Evolutionary conservation across 495 filamentous ascomycete genomes (phyloP).

Genomic region (Penicillium argentinense): DNA sequence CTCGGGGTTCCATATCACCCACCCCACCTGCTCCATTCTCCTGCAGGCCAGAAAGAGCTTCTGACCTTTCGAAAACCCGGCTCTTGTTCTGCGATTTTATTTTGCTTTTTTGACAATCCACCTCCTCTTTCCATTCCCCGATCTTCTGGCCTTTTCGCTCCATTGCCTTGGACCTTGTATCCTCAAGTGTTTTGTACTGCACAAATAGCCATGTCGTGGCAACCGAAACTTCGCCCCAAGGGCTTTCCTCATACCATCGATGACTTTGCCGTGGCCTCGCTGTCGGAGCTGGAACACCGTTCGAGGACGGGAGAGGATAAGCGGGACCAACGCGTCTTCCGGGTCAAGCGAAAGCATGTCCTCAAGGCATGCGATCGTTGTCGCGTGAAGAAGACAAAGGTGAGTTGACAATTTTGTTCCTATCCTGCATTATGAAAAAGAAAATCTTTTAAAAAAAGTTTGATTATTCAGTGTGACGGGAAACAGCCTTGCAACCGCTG

Average conservation of each 20-base stretch:
- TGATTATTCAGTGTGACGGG: conserved; percentile 46
- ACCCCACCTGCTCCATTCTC: conserved; percentile 24
- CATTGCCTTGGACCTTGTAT: too few relatives aligned
- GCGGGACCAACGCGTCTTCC: conserved; percentile 45
- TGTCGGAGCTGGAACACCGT: conserved; percentile 36
- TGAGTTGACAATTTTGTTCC: conserved; percentile 16
- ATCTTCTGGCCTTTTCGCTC: conserved; percentile 1
- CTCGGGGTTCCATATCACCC: conserved; percentile 18
- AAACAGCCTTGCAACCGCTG: conserved; percentile 51
- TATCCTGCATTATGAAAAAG: not conserved
- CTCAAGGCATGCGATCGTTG: conserved; percentile 50
- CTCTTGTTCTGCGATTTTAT: not conserved
- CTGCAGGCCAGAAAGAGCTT: conserved; percentile 14
- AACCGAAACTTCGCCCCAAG: conserved; percentile 46
- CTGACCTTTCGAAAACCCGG: conserved; percentile 3
- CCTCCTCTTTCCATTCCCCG: conserved; percentile 7
- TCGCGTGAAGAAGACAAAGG: conserved; percentile 51
- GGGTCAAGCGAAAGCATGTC: conserved; percentile 52
- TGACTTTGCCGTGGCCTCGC: conserved; percentile 32
- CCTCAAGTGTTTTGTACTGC: too few relatives aligned
- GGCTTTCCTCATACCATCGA: conserved; percentile 42
- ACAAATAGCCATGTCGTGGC: conserved; percentile 36
- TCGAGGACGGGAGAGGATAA: conserved; percentile 37
- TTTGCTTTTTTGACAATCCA: conserved; percentile 7
- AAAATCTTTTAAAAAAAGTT: conserved; percentile 10